phyloP scores from a whole-genome alignment of 1,284 basidiomycete genomes.

The Microbotryomycetes sp. region DNA sequence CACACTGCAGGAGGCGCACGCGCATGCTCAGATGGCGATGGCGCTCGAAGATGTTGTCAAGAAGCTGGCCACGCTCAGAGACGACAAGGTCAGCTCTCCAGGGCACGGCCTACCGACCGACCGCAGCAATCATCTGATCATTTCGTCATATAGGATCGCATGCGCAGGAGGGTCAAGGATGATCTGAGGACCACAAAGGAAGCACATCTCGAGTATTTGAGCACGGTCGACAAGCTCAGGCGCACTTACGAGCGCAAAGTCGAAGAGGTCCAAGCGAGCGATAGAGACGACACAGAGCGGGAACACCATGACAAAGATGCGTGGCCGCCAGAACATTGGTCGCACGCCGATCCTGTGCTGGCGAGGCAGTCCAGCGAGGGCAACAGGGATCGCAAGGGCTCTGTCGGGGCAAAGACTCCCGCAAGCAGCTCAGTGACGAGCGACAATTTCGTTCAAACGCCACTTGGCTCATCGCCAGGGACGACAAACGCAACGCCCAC shows the following conservation, averaged over 20 bases:
- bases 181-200: slow-evolving; percentile 21
- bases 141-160: slow-evolving; percentile 24
- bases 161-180: slow-evolving; percentile 29
- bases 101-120: neutral
- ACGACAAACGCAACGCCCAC: slow-evolving; percentile 1
- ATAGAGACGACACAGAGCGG: slow-evolving; percentile 15
- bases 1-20: slow-evolving; percentile 14
- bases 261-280: slow-evolving; percentile 30
- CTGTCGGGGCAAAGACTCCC: neutral
- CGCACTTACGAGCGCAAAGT: slow-evolving; percentile 33
- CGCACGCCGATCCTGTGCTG: neutral
- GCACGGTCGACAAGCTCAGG: slow-evolving; percentile 16
- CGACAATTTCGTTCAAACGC: neutral
- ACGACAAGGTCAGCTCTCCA: slow-evolving; percentile 14
- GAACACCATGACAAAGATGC: slow-evolving; percentile 8
- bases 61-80: slow-evolving; percentile 9
- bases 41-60: slow-evolving; percentile 5
- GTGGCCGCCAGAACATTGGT: slow-evolving; percentile 28
- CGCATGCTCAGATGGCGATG: slow-evolving; percentile 8
- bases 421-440: neutral
- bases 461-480: neutral
- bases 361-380: neutral
- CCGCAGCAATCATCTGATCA: neutral
- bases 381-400: slow-evolving; percentile 3
- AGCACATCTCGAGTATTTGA: slow-evolving; percentile 31